Base-by-base conservation (phyloP, 2,329 filamentous ascomycete genomes). In the Penicillium palitans region DNA sequence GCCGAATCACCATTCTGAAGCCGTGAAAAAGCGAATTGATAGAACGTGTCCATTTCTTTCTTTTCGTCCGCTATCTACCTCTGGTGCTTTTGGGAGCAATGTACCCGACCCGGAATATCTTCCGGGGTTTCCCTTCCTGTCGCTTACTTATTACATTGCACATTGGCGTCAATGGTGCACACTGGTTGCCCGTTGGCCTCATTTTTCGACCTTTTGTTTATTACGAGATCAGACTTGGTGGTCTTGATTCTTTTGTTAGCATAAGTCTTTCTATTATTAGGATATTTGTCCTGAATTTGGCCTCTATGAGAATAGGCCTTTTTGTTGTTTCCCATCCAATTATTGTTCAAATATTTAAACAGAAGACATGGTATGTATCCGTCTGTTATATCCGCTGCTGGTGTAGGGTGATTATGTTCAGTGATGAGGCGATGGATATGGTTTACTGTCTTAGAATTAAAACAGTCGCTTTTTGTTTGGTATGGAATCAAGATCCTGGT, bases 91-190 rank as follows among this genome's bases (percentile, higher is more conserved):
- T 42, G 37, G 29, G 54, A 55, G 58, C 53, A 63, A 50, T 52
- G 52, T 55, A 40, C 48, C 39, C 21, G 25, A 61, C 35, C 46
- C 12, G 33, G 35, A 47, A 57, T 48, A 39, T 56, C 42, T 52
- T 42, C 37, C 51, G 53, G 52, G 51, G 52, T 59, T 60, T 57
- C 39, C 53, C 45, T 41, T 42, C 31, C 27, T 60, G 33, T 61
- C 60, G 57, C 48, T 61, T 53, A 40, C 63, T 67, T 58, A 59
- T 61, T 58, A 55, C 54, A 61, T 61, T 56, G 42, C 55, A 63
- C 56, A 61, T 63, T 63, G 65, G 63, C 67, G 64, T 68, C 60
- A 61, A 49, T 61, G 54, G 58, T 52, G 57, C 58, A 44, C 51
- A 59, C 33, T 41, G 41, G 15, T 49, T 17, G 31, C 47, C 29